Base-by-base conservation (phyloP, 164 flowering plant genomes). In the Platanus orientalis region DNA sequence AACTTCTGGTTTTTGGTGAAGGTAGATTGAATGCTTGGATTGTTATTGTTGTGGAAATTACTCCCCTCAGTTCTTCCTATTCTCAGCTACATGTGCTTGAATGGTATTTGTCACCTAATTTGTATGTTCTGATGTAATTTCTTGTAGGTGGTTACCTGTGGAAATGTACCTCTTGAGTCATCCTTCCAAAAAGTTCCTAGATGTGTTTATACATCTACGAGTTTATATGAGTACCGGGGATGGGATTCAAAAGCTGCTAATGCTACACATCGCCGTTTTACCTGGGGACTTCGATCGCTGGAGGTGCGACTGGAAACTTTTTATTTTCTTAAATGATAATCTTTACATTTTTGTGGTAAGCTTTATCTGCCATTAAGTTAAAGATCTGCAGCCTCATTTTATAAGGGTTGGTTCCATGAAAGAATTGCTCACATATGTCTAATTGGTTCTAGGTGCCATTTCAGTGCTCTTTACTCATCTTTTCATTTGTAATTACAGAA, bases 161-260 rank as follows among this genome's bases (percentile, higher is more conserved):
- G 97, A 73, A 91, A 88, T 73, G 85, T 91, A 49, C 97, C 97
- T 54, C 86, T 91, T 3, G 96, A 91, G 62, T 89, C 97, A 48
- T 89, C 97, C 42, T 91, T 83, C 71, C 93, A 83, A 47, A 87
- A 60, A 64, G 84, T 87, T 69, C 79, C 89, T 39, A 78, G 98
- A 74, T 93, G 98, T 69, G 97, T 93, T 3, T 93, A 88, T 70
- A 88, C 98, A 27, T 85, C 96, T 24, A 93, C 98, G 30, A 82
- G 92, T 72, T 78, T 93, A 55, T 90, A 81, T 70, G 97, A 93
- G 69, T 93, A 93, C 61, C 83, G 97, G 50, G 98, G 98, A 59
- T 93, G 97, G 96, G 92, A 83, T 78, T 87, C 98, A 23, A 93
- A 90, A 69, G 83, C 97, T 61, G 98, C 96, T 39, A 88, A 87